Base-by-base conservation (phyloP, 1,284 basidiomycete species). In the Ustilago bromivora region DNA sequence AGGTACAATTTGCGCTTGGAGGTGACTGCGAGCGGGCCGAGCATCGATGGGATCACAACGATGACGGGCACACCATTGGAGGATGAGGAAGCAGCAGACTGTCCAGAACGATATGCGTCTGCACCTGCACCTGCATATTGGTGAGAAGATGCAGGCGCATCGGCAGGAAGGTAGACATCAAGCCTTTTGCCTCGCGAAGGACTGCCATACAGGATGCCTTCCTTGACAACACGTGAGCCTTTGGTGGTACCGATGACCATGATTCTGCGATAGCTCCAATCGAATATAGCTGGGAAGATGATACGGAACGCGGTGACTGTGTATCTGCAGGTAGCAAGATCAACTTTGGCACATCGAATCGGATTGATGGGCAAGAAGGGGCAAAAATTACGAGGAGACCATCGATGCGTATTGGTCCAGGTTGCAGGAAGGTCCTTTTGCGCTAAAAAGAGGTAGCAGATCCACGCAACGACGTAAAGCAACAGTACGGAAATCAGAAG, bases 41-140 rank as follows among this genome's bases (percentile, higher is more conserved):
- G 78, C 41, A 83, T 76, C 15, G 79, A 79, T 2, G 85, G 86
- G 7, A 88, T 68, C 46, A 87, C 74, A n/a, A 88, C 74, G 36
- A 87, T 66, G 11, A 87, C 84, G 11, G 86, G 86, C 11, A 83
- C 82, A 28, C 71, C 72, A 49, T 68, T 71, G 15, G 71, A 55
- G 55, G 51, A 19, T 15, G 67, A 23, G 7, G 58, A 15, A 13
- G 46, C 19, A 9, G 35, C n/a, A 15, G 47, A 40, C 9, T 32
- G 38, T 13, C 34, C 19, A 5, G 32, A 15, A 13, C n/a, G 31
- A 32, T 15, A 32, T 19, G 7, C 43, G n/a, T 46, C 43, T n/a
- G 43, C n/a, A 19, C 43, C 43, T 46, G 43, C 43, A 28, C 43
- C 43, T 46, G 43, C 43, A 28, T 32, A 28, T 28, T 60, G 41